Conservation (phyloP, 768 basidiomycete species). For the Lentinula edodes region DNA sequence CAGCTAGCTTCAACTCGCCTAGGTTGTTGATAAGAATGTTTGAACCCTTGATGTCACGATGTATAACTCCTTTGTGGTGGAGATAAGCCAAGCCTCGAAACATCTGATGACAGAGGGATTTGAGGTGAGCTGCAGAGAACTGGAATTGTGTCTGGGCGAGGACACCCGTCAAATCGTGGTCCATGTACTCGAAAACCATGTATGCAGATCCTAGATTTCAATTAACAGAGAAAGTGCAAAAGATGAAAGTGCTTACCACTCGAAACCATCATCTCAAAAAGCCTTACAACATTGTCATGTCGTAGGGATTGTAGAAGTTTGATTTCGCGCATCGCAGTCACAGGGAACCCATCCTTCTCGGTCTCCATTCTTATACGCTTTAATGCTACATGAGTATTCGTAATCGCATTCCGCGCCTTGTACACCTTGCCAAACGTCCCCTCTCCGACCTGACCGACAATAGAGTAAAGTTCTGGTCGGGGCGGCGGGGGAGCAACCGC, state of each 20-base stretch:
- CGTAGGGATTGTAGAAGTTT: conserved; percentile 89
- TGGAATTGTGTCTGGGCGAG: conserved; percentile 85
- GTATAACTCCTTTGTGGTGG: conserved; percentile 93
- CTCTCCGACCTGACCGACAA: conserved; percentile 92
- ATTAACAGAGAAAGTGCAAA: conserved; percentile 4
- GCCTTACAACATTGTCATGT: conserved; percentile 83
- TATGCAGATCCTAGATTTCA: conserved; percentile 74
- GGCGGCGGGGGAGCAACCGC: neutral
- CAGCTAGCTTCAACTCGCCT: conserved; percentile 92
- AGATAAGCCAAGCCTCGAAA: conserved; percentile 91
- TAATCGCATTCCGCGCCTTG: conserved; percentile 50
- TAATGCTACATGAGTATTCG: conserved; percentile 77
- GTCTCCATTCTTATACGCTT: conserved; percentile 98
- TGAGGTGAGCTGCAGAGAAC: conserved; percentile 85
- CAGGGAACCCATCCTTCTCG: conserved; percentile 96
- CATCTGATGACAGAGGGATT: conserved; percentile 96
- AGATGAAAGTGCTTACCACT: conserved; percentile 53
- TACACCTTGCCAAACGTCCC: conserved; percentile 71
- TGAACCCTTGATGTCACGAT: conserved; percentile 98
- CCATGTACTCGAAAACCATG: conserved; percentile 99
- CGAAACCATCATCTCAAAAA: conserved; percentile 99
- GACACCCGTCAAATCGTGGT: conserved; percentile 94
- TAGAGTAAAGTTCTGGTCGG: conserved; percentile 66
- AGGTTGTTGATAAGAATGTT: conserved; percentile 91
- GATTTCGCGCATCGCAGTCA: conserved; percentile 98